Base-by-base conservation (phyloP, 2,329 filamentous ascomycete species). In the Fusarium sacchari region DNA sequence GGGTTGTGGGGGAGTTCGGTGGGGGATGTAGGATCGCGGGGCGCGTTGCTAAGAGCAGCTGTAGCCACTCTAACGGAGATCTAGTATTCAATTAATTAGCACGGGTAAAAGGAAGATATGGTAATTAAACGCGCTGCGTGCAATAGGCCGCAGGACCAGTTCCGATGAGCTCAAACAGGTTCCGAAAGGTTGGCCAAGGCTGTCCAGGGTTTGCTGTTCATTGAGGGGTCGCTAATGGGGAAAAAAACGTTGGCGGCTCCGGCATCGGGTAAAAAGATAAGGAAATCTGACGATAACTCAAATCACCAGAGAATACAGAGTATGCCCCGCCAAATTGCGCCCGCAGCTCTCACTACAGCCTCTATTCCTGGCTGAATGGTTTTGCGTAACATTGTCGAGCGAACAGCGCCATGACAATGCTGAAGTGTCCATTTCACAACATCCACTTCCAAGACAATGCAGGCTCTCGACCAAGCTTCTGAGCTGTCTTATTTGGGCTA, bases 21-120 rank as follows among this genome's bases (percentile, higher is more conserved):
- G 71, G 76, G 74, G 71, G 60, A 64, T 60, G 53, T 63, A 66
- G 67, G 69, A 73, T 72, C 68, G 76, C 64, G 76, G 76, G 76
- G 76, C 72, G 68, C 67, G 64, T 77, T 76, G 67, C 66, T 64
- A 71, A 73, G 75, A 78, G 77, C 72, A 77, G 73, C 75, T 66
- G 50, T 55, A 40, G 50, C 50, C 50, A 77, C 77, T 77, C 71
- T 64, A 72, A 65, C 55, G 67, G 61, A 66, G 60, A 76, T 77
- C 76, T 78, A 55, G 39, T 26, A 69, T 60, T 69, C 40, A 53
- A 56, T 57, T 20, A 46, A 69, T 77, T 75, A 77, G 75, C 68
- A 74, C 64, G 69, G 60, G 58, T 64, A 60, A 66, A 76, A 52
- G 55, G 49, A 44, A 62, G 57, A 61, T 42, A 60, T 64, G 34